Percentiles rank a stretch among this genome's conserved stretches.
These are phyloP conservation scores for Lycium ferocissimum DNA, from an alignment of 257 asterid species.

Conservation along the genomic window DNA sequence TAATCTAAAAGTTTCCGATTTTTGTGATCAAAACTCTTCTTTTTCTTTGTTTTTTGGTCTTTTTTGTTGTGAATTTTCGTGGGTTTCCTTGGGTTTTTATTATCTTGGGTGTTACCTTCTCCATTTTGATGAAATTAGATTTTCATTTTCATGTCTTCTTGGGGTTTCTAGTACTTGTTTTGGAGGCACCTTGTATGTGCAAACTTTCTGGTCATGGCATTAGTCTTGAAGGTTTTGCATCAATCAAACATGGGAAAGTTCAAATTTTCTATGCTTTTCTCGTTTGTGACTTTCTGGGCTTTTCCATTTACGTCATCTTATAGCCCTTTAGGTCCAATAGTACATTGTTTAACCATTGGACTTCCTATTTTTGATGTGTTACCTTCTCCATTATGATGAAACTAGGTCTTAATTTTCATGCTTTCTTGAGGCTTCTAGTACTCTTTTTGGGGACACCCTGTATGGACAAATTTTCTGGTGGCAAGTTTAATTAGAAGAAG, in stretches of 20 bases:
- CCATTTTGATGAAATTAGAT: neutral
- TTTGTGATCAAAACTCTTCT: neutral
- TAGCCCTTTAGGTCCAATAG: too few relatives aligned
- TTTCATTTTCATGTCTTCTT: neutral
- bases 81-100: neutral
- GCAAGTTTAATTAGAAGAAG: neutral
- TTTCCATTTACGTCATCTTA: too few relatives aligned
- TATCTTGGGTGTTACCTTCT: neutral
- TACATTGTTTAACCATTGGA: too few relatives aligned
- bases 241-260: neutral
- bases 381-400: neutral
- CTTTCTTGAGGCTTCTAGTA: neutral
- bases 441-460: neutral
- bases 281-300: too few relatives aligned
- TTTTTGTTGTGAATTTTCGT: constrained; percentile 22
- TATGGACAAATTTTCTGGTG: neutral
- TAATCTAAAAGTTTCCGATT: neutral
- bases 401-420: too few relatives aligned
- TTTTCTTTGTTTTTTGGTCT: neutral
- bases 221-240: neutral
- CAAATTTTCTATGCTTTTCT: too few relatives aligned
- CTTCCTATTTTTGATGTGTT: neutral
- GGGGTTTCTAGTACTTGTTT: too few relatives aligned
- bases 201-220: too few relatives aligned
- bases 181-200: neutral